phyloP scores from a whole-genome alignment of 192 early-diverging fungal species.

The Entophlyctis helioformis region DNA sequence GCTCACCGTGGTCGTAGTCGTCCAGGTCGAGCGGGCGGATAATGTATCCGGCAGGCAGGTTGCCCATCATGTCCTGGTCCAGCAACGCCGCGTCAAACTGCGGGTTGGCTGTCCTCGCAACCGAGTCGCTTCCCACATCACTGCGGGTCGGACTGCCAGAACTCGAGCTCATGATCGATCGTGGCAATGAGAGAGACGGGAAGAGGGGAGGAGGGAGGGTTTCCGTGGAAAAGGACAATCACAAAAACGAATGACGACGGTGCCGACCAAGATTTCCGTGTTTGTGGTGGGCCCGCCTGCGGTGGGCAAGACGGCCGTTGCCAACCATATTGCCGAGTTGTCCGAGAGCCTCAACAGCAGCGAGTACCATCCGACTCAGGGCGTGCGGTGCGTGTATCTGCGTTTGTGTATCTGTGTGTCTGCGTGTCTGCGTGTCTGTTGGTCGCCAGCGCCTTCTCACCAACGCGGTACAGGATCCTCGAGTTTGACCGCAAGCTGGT shows the following conservation, averaged over 20 bases:
- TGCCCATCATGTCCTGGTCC: too few species aligned
- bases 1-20: constrained; percentile 82
- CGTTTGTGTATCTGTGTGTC: too few species aligned
- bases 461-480: constrained; percentile 9
- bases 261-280: constrained; percentile 19
- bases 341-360: constrained; percentile 15
- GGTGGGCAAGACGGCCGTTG: constrained; percentile 29
- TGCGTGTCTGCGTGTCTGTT: too few species aligned
- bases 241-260: neutral
- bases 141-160: too few species aligned
- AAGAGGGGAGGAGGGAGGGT: too few species aligned
- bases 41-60: too few species aligned
- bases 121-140: too few species aligned
- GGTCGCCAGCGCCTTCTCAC: neutral
- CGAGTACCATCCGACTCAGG: constrained; percentile 32
- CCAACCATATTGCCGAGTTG: constrained; percentile 31
- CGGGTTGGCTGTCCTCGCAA: too few species aligned
- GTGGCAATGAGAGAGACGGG: too few species aligned
- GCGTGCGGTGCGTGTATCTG: constrained; percentile 18
- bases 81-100: too few species aligned
- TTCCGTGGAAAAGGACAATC: too few species aligned
- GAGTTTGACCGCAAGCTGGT: constrained; percentile 18
- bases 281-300: constrained; percentile 26
- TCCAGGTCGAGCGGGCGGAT: constrained; percentile 62
- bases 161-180: too few species aligned